Percentiles rank a stretch among this genome's conserved stretches.
Conservation (phyloP, 73 alveolate species). For the Tetrahymena thermophila region DNA sequence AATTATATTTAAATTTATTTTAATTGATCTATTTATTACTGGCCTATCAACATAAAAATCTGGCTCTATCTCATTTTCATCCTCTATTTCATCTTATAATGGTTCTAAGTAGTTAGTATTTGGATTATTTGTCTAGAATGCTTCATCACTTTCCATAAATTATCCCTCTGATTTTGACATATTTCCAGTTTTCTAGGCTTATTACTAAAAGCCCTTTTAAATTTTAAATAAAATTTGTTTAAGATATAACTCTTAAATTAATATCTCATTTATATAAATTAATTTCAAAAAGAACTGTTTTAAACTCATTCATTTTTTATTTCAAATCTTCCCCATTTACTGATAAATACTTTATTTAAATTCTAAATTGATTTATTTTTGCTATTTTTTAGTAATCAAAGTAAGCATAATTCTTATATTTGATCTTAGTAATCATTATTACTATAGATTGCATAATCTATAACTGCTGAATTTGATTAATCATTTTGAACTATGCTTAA, state of each 20-base stretch:
- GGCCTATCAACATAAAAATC: slow-evolving; percentile 89
- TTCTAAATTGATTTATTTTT: no score
- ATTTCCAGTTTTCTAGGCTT: background rate
- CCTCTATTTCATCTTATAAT: slow-evolving; percentile 31
- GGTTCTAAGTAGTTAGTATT: background rate
- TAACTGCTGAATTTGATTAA: background rate
- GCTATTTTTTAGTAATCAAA: background rate
- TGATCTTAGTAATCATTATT: background rate
- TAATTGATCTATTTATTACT: slow-evolving; percentile 3
- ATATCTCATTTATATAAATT: background rate
- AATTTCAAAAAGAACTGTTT: background rate
- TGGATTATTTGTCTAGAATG: background rate
- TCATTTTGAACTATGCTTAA: background rate
- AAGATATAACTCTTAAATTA: background rate
- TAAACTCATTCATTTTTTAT: background rate
- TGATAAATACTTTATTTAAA: no score
- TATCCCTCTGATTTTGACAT: background rate
- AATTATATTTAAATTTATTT: no score
- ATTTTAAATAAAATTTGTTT: background rate
- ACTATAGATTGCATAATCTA: background rate
- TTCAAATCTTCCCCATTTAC: background rate
- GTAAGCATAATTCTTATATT: background rate
- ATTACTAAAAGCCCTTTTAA: background rate
- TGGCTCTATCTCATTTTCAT: slow-evolving; percentile 82
- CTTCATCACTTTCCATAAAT: background rate